Evolutionary conservation across 805 yeast genomes (phyloP).

Genomic region (Yamadazyma phyllophila): DNA sequence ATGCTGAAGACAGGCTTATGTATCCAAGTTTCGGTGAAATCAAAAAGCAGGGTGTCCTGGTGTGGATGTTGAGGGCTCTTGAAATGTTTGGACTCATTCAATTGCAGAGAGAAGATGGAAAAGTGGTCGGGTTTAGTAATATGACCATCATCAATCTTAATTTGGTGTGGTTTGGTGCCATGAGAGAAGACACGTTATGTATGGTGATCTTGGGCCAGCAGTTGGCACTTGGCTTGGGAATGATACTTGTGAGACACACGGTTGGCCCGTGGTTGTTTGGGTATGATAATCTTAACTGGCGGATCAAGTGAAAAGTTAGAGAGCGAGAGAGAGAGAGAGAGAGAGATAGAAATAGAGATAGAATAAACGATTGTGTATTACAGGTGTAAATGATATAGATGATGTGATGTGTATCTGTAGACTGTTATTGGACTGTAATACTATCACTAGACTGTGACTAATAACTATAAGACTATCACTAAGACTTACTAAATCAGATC

Average conservation of each 20-base stretch:
- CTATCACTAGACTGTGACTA: too few relatives aligned
- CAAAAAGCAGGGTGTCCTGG: slow-evolving; percentile 20
- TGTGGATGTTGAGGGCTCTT: slow-evolving; percentile 25
- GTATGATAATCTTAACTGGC: slow-evolving; percentile 67
- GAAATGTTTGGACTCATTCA: slow-evolving; percentile 49
- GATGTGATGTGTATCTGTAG: too few relatives aligned
- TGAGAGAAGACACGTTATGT: slow-evolving; percentile 80
- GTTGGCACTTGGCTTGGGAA: slow-evolving; percentile 59
- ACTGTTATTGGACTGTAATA: too few relatives aligned
- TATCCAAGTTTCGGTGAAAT: slow-evolving; percentile 54
- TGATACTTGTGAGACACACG: slow-evolving; percentile 74
- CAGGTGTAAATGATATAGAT: not conserved
- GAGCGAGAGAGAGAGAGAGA: too few relatives aligned
- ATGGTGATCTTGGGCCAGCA: slow-evolving; percentile 58
- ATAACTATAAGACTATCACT: too few relatives aligned
- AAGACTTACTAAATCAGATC: too few relatives aligned
- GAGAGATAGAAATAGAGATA: not conserved
- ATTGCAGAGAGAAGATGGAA: slow-evolving; percentile 20
- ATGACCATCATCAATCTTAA: slow-evolving; percentile 83
- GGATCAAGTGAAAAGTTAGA: slow-evolving; percentile 4
- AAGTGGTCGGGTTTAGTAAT: slow-evolving; percentile 58
- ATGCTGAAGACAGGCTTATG: slow-evolving; percentile 64
- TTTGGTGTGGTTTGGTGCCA: slow-evolving; percentile 85
- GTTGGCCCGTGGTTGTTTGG: slow-evolving; percentile 87
- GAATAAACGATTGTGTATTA: not conserved